Conservation (phyloP, 73 alveolate genomes). For the Paramecium biaurelia region DNA sequence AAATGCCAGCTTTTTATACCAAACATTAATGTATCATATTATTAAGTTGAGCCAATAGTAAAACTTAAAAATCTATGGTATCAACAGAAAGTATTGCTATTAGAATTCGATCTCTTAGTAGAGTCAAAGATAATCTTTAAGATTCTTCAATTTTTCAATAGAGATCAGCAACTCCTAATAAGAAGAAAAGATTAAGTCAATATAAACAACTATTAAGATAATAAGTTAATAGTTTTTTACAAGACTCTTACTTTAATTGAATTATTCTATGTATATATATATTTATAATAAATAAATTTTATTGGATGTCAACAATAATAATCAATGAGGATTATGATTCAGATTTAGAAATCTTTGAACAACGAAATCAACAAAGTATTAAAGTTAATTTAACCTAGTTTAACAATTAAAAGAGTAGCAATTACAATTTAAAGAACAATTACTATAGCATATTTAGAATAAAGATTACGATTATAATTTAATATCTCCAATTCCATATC, state of each 20-base stretch:
- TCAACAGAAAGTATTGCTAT: background rate
- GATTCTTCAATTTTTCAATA: background rate
- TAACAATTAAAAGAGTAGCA: background rate
- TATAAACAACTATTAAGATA: background rate
- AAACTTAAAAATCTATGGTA: background rate
- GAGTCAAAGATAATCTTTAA: background rate
- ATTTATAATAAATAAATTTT: background rate
- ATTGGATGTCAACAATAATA: background rate
- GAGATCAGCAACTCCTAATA: background rate
- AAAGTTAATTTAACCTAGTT: background rate
- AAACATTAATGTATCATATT: background rate
- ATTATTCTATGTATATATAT: background rate
- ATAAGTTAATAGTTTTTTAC: background rate
- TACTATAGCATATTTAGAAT: background rate
- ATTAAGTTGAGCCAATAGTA: slow-evolving; percentile 1
- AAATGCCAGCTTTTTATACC: background rate
- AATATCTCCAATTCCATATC: background rate
- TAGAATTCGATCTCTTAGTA: background rate
- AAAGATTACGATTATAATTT: background rate
- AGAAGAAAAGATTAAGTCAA: background rate
- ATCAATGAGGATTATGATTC: background rate
- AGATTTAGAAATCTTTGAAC: background rate
- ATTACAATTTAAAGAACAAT: background rate
- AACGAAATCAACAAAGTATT: background rate
- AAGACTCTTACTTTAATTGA: background rate